These are phyloP conservation scores for Fusarium equiseti DNA, from an alignment of 2,329 filamentous ascomycete genomes.

Conservation along the genomic window DNA sequence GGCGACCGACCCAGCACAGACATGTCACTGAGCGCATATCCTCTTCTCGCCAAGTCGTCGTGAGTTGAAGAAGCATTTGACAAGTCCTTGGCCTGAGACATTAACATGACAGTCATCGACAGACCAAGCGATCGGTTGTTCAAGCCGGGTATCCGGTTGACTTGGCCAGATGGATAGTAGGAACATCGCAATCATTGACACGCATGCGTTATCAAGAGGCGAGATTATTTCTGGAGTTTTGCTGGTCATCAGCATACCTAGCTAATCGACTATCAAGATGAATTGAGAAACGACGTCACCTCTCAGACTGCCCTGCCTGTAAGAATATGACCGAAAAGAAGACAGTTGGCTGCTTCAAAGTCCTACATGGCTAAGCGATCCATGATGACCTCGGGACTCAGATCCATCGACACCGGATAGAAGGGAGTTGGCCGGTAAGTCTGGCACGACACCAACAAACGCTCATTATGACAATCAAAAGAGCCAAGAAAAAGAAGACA, in stretches of 20 bases:
- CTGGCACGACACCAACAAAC: slow-evolving; percentile 1
- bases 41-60: slow-evolving; percentile 20
- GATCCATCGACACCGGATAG: slow-evolving; percentile 21
- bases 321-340: neutral
- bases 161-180: slow-evolving; percentile 6
- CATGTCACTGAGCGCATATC: slow-evolving; percentile 19
- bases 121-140: slow-evolving; percentile 10
- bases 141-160: slow-evolving; percentile 7
- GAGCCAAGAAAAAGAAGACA: slow-evolving; percentile 27
- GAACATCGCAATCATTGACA: neutral
- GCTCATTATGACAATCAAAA: slow-evolving; percentile 21
- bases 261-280: neutral
- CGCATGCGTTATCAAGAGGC: slow-evolving; percentile 2
- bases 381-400: slow-evolving; percentile 33
- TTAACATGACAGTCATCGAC: neutral
- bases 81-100: slow-evolving; percentile 37
- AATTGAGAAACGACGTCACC: slow-evolving; percentile 16
- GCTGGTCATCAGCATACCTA: neutral
- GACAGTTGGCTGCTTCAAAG: neutral
- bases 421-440: slow-evolving; percentile 4
- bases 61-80: slow-evolving; percentile 40
- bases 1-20: neutral
- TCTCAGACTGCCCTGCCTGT: neutral
- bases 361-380: slow-evolving; percentile 3
- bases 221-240: neutral